These are phyloP conservation scores for Tylopilus felleus DNA, from an alignment of 768 basidiomycete species.

Conservation along the genomic window DNA sequence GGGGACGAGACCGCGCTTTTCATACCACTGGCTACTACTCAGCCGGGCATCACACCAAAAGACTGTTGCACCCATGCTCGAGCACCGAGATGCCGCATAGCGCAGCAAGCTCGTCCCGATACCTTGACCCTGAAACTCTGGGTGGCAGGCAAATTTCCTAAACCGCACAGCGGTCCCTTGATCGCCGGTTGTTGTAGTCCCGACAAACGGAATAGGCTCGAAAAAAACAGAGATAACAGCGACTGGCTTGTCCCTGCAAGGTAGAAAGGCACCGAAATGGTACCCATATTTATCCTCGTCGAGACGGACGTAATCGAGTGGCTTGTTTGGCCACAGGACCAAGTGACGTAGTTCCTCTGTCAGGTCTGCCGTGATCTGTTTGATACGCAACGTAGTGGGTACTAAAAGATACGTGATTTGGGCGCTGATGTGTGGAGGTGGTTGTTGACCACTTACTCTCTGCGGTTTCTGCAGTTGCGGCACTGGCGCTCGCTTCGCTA, in stretches of 20 bases:
- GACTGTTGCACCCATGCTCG: constrained; percentile 38
- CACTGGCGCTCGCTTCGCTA: constrained; percentile 4
- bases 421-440: neutral
- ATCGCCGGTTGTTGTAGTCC: neutral
- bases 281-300: constrained; percentile 49
- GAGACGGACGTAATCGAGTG: constrained; percentile 45
- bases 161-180: constrained; percentile 39
- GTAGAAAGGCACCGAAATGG: constrained; percentile 57
- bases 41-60: constrained; percentile 61
- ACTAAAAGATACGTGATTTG: constrained; percentile 9
- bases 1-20: constrained; percentile 45
- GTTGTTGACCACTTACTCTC: constrained; percentile 13
- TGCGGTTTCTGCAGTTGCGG: neutral
- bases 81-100: constrained; percentile 37
- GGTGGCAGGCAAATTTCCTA: constrained; percentile 59
- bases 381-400: constrained; percentile 17
- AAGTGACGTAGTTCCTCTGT: constrained; percentile 52
- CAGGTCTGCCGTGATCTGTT: constrained; percentile 37
- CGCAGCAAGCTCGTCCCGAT: constrained; percentile 49
- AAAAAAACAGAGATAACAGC: constrained; percentile 58
- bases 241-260: constrained; percentile 35
- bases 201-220: constrained; percentile 34
- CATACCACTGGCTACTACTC: constrained; percentile 47
- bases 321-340: constrained; percentile 55
- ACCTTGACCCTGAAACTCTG: constrained; percentile 48